Conservation (phyloP, 2,329 filamentous ascomycete genomes). For the Scolecobasidium constrictum region DNA sequence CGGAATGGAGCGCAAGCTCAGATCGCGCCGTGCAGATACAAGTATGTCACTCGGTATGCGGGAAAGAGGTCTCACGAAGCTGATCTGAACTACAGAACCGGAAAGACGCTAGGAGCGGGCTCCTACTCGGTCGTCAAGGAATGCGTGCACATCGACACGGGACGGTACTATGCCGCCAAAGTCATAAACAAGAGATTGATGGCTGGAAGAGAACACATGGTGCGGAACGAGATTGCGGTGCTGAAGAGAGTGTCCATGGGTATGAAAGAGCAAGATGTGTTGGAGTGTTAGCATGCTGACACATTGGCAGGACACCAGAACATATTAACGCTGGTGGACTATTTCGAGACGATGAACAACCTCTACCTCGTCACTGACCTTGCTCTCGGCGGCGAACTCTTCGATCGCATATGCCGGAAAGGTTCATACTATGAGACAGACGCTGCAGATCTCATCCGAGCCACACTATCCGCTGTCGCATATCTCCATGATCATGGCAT, state of each 20-base stretch:
- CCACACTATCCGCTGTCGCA: conserved; percentile 91
- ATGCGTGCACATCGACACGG: conserved; percentile 96
- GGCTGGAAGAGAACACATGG: conserved; percentile 97
- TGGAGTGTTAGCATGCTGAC: too few species aligned
- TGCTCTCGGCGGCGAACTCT: conserved; percentile 89
- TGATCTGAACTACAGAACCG: conserved; percentile 99
- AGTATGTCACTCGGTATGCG: too few species aligned
- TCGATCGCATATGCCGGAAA: conserved; percentile 97
- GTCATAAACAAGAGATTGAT: conserved; percentile 99
- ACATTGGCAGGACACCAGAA: too few species aligned
- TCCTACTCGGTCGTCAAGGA: conserved; percentile 99
- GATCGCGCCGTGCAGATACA: background rate
- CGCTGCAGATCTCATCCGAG: conserved; percentile 87
- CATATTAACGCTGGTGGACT: conserved; percentile 94
- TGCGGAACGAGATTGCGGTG: conserved; percentile 96
- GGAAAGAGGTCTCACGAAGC: too few species aligned
- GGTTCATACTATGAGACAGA: conserved; percentile 98
- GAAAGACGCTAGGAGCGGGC: conserved; percentile 91
- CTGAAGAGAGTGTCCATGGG: conserved; percentile 98
- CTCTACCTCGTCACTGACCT: conserved; percentile 96
- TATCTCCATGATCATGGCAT: conserved; percentile 98
- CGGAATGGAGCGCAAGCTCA: background rate
- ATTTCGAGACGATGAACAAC: conserved; percentile 99
- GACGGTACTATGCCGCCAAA: conserved; percentile 95
- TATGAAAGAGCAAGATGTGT: too few species aligned